These are phyloP conservation scores for Taiozyma sp. DNA, from an alignment of 1,139 yeast species.

Conservation along the genomic window DNA sequence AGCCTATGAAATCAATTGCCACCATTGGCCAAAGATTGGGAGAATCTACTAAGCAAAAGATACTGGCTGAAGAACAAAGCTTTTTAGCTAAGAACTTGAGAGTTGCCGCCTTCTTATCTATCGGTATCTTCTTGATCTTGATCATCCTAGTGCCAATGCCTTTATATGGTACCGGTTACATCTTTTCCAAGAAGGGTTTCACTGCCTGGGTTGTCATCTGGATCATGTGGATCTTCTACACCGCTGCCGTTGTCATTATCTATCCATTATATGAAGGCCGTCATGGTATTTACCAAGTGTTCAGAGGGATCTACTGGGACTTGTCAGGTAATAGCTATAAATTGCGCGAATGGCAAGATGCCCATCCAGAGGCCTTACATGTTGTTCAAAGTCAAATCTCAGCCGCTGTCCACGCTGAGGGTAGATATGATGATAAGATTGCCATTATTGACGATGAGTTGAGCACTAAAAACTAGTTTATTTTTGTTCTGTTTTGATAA, in stretches of 20 bases:
- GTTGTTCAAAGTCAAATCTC: constrained; percentile 58
- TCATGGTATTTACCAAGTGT: constrained; percentile 52
- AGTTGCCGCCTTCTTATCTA: constrained; percentile 51
- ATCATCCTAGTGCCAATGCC: constrained; percentile 85
- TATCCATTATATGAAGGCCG: constrained; percentile 70
- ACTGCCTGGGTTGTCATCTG: constrained; percentile 82
- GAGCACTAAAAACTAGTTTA: constrained; percentile 3
- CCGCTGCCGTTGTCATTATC: constrained; percentile 50
- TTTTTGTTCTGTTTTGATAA: neutral
- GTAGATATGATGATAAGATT: constrained; percentile 11
- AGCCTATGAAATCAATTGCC: constrained; percentile 30
- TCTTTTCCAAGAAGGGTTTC: constrained; percentile 68
- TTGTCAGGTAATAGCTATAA: constrained; percentile 68
- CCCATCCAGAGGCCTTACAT: constrained; percentile 66
- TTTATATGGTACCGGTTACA: constrained; percentile 71
- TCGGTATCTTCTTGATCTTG: constrained; percentile 52
- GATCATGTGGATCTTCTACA: constrained; percentile 65
- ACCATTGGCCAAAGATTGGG: constrained; percentile 43
- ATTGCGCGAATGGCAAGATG: constrained; percentile 66
- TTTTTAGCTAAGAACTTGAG: constrained; percentile 47
- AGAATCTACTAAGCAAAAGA: constrained; percentile 29
- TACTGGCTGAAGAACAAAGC: constrained; percentile 39
- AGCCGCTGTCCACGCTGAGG: constrained; percentile 24
- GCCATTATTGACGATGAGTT: constrained; percentile 19
- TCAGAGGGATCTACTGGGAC: constrained; percentile 84